Evolutionary conservation across 2,329 filamentous ascomycete genomes (phyloP).

Genomic region (Ophiocordyceps australis): DNA sequence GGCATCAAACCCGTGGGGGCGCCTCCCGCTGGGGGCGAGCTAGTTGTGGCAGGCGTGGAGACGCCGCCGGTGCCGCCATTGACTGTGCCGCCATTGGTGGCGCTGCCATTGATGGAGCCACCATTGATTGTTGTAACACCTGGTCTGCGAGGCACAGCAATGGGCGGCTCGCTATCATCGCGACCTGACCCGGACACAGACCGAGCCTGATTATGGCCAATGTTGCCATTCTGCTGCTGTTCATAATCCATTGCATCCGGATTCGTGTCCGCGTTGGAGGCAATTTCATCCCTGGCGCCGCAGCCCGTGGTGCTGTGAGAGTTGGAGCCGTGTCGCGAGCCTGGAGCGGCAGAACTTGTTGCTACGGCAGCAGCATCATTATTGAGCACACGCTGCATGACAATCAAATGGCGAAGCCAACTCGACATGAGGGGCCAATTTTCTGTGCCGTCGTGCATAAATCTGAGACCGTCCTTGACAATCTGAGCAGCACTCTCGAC

Average conservation of each 20-base stretch:
- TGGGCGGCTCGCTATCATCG: conserved; percentile 33
- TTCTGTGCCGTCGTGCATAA: conserved; percentile 39
- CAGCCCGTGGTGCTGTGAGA: conserved; percentile 10
- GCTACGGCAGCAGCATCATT: conserved; percentile 25
- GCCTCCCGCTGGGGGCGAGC: conserved; percentile 20
- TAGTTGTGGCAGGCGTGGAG: conserved; percentile 24
- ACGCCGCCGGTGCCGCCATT: conserved; percentile 34
- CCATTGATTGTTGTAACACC: conserved; percentile 43
- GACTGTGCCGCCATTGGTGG: no score
- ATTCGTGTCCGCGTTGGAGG: conserved; percentile 35
- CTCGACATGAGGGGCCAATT: conserved; percentile 41
- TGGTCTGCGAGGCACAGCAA: conserved; percentile 26
- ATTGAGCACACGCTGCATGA: conserved; percentile 42
- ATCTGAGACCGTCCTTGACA: conserved; percentile 37
- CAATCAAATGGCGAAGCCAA: conserved; percentile 40
- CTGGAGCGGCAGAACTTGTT: conserved; percentile 7
- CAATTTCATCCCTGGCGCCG: conserved; percentile 32
- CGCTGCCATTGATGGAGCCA: no score
- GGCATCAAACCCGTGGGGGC: conserved; percentile 8
- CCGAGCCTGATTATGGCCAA: conserved; percentile 13
- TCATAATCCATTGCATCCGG: conserved; percentile 41
- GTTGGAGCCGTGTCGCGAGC: conserved; percentile 15
- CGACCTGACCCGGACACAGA: conserved; percentile 21
- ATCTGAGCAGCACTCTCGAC: conserved; percentile 38
- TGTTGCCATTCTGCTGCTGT: conserved; percentile 11